Evolutionary conservation across 2,329 filamentous ascomycete species (phyloP), one percentile per base, ranked within the genome.

Genomic region (Alternaria alternata): DNA sequence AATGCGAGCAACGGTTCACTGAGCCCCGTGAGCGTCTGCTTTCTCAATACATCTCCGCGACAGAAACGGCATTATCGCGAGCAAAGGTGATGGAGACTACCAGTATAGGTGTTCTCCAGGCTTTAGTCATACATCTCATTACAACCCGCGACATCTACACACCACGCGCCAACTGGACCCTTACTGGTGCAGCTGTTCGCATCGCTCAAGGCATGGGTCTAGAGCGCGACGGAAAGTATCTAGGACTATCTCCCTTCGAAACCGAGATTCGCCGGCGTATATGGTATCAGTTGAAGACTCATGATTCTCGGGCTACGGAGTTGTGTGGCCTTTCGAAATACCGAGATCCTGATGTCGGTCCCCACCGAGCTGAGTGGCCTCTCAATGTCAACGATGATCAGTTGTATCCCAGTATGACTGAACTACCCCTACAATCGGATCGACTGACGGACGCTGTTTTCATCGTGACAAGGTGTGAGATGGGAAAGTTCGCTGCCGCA

Each of bases 21-120:
- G 82, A 4, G 78, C 84, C 2, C 85, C 89, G 63, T 85, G 89
- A 68, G 86, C 88, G 2, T 78, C 91, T 24, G 80, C 88, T 51
- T 88, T 61, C 34, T 34, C 30, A 47, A 34, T 65, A 48, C 24
- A 61, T 48, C 32, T 46, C 41, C 3, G 57, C 54, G 24, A 61
- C 61, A 14, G 48, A 49, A 54, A 34, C 36, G 18, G 57, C 57
- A 30, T 28, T 51, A n/a, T 58, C 44, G 39, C 46, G 53, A 41
- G 57, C 55, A 36, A 62, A 26, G 24, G 4, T 77, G 84, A 8
- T 82, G 5, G 85, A 82, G 48, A 87, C 85, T 1, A 83, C 86
- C 59, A 87, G 86, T 66, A 76, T 36, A 16, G 14, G 7, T 16
- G 32, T 36, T 36, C 32, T 36, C 32, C 18, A 30, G 12, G 26